Conservation (phyloP, 2,329 filamentous ascomycete genomes). For the Mycosphaerelloides madeirae region DNA sequence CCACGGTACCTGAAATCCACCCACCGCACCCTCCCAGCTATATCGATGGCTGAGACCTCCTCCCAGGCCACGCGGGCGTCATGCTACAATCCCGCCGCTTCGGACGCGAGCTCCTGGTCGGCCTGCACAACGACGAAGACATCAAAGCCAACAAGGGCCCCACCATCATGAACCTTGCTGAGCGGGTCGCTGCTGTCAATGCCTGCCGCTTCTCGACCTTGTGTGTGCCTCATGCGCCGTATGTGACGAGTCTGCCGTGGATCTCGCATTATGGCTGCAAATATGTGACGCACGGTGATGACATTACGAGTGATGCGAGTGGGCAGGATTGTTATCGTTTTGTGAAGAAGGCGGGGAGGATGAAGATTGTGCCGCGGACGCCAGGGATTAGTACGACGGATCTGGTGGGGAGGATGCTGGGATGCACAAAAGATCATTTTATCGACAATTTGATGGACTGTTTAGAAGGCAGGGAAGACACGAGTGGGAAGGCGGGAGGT, state of each 20-base stretch:
- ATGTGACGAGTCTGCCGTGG: conserved; percentile 90
- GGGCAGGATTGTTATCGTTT: conserved; percentile 97
- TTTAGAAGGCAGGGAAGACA: conserved; percentile 61
- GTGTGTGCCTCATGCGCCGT: conserved; percentile 79
- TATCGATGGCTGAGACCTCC: conserved; percentile 13
- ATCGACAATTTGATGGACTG: conserved; percentile 58
- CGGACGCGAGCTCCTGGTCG: conserved; percentile 81
- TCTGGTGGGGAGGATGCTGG: conserved; percentile 93
- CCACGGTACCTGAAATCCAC: conserved; percentile 55
- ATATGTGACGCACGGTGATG: conserved; percentile 94
- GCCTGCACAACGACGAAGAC: conserved; percentile 90
- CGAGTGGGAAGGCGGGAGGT: conserved; percentile 64
- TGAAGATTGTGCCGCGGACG: conserved; percentile 94
- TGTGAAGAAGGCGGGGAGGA: conserved; percentile 87
- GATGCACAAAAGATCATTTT: conserved; percentile 92
- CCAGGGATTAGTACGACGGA: conserved; percentile 97
- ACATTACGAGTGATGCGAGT: conserved; percentile 89
- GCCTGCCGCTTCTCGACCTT: conserved; percentile 92
- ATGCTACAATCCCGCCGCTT: conserved; percentile 94
- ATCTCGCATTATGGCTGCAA: conserved; percentile 92
- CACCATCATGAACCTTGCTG: conserved; percentile 89
- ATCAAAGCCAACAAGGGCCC: conserved; percentile 97
- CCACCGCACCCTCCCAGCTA: not conserved
- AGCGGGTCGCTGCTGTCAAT: conserved; percentile 87
- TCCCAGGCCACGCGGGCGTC: conserved; percentile 74